Percentiles rank a stretch among this genome's conserved stretches.
Conservation (phyloP, 2,329 filamentous ascomycete genomes). For the Arthrinium phaeospermum region DNA sequence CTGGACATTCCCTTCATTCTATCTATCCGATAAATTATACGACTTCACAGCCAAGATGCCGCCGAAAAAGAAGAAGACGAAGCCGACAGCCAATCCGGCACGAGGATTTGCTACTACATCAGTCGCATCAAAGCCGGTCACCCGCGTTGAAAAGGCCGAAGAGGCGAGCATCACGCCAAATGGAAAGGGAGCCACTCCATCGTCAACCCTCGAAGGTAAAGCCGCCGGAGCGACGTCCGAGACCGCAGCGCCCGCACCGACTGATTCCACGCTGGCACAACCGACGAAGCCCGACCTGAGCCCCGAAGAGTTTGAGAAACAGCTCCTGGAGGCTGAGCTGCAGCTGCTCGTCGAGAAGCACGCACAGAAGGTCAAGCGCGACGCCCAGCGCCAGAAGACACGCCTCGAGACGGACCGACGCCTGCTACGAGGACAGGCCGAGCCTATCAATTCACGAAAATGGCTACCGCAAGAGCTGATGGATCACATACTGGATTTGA, state of each 20-base stretch:
- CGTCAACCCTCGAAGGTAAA: conserved; percentile 32
- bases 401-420: conserved; percentile 87
- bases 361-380: conserved; percentile 77
- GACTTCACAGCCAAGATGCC: background rate
- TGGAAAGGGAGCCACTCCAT: conserved; percentile 34
- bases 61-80: conserved; percentile 84
- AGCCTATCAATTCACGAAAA: conserved; percentile 71
- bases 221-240: conserved; percentile 28
- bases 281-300: conserved; percentile 55
- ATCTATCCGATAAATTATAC: conserved; percentile 6
- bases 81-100: conserved; percentile 83
- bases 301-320: conserved; percentile 87
- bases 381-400: conserved; percentile 76
- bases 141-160: conserved; percentile 42
- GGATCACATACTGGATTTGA: conserved; percentile 76
- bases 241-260: conserved; percentile 25
- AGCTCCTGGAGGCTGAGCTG: conserved; percentile 88
- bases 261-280: conserved; percentile 39
- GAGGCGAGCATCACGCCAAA: conserved; percentile 33
- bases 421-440: conserved; percentile 78
- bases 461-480: conserved; percentile 84
- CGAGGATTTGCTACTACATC: conserved; percentile 95
- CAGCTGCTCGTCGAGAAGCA: conserved; percentile 87
- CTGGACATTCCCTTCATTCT: background rate
- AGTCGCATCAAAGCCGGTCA: conserved; percentile 74